Percentiles rank a stretch among this genome's conserved stretches.
phyloP scores from a whole-genome alignment of 805 yeast genomes.

The Lipomyces japonicus region DNA sequence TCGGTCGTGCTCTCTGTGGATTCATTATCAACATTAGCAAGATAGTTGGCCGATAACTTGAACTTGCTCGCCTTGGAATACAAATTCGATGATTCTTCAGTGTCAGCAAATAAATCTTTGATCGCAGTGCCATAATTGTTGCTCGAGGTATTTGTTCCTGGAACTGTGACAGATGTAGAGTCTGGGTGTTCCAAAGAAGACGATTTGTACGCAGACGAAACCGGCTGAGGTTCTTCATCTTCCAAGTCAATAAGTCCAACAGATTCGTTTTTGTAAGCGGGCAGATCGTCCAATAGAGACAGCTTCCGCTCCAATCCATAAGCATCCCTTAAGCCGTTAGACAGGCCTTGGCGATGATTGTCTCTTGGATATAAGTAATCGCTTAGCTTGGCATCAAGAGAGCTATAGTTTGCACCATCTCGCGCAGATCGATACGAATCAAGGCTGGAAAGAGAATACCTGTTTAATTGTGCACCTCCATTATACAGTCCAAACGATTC shows the following conservation, averaged over 20 bases:
- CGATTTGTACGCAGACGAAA: neutral
- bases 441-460: conserved; percentile 19
- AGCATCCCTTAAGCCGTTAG: too few relatives aligned
- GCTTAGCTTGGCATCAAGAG: conserved; percentile 22
- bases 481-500: conserved; percentile 13
- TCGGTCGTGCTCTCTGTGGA: neutral
- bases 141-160: conserved; percentile 1
- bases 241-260: conserved; percentile 21
- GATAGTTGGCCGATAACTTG: conserved; percentile 15
- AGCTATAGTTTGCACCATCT: conserved; percentile 5
- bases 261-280: neutral
- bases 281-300: too few relatives aligned
- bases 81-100: neutral
- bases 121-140: neutral
- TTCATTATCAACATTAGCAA: neutral
- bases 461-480: conserved; percentile 9
- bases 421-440: conserved; percentile 16
- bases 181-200: neutral
- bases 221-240: conserved; percentile 12
- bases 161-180: neutral
- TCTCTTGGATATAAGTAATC: conserved; percentile 7
- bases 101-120: neutral
- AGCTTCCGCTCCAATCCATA: too few relatives aligned
- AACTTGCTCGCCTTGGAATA: neutral
- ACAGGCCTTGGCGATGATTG: neutral